These are phyloP conservation scores for Orbilia brochopaga DNA, from an alignment of 2,329 filamentous ascomycete genomes.

Conservation along the genomic window DNA sequence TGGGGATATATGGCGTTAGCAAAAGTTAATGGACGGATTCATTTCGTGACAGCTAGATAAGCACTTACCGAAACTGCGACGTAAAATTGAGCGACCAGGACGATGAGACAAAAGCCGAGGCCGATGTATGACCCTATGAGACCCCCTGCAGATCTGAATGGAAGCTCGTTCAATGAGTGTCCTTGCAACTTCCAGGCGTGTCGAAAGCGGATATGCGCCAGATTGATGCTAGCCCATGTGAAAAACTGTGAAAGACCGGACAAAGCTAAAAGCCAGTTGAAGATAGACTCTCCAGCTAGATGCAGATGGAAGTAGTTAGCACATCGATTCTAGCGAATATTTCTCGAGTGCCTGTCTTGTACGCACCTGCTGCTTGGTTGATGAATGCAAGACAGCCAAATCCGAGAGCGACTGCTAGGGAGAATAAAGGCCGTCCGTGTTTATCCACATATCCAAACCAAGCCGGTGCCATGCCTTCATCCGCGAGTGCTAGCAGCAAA, in stretches of 20 bases:
- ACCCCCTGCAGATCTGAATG: conserved; percentile 64
- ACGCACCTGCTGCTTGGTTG: conserved; percentile 53
- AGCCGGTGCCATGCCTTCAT: conserved; percentile 25
- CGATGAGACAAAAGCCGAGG: conserved; percentile 65
- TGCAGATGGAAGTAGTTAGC: neutral
- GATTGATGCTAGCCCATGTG: conserved; percentile 73
- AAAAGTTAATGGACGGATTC: neutral
- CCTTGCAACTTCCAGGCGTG: conserved; percentile 68
- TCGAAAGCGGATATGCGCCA: conserved; percentile 71
- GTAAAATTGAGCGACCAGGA: conserved; percentile 64
- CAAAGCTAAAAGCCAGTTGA: conserved; percentile 72
- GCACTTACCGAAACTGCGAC: conserved; percentile 51
- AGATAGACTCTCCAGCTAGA: conserved; percentile 62
- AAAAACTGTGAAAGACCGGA: conserved; percentile 76
- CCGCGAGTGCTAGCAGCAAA: conserved; percentile 28
- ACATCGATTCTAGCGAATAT: neutral
- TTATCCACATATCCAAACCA: conserved; percentile 61
- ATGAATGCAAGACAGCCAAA: conserved; percentile 45
- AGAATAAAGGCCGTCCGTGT: conserved; percentile 59
- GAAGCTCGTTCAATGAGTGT: conserved; percentile 59
- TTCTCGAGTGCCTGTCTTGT: too few species aligned
- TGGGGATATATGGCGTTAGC: neutral
- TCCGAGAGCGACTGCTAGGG: conserved; percentile 23
- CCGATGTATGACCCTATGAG: conserved; percentile 69
- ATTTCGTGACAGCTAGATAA: neutral